These are phyloP conservation scores for Cladosporium sp. DNA, from an alignment of 2,329 filamentous ascomycete genomes.

Conservation along the genomic window DNA sequence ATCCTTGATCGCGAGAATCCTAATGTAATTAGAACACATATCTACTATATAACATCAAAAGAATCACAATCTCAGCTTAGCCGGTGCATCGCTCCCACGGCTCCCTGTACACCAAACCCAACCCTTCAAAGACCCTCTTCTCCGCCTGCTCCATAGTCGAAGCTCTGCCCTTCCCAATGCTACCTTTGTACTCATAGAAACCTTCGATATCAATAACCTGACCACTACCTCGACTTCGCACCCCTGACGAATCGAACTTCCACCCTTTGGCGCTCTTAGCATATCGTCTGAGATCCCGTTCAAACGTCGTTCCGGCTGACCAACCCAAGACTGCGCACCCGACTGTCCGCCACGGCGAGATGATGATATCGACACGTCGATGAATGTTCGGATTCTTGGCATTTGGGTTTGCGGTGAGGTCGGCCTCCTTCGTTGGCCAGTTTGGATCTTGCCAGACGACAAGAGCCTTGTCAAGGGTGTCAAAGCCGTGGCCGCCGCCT, in stretches of 20 bases:
- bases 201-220: constrained; percentile 72
- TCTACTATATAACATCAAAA: neutral
- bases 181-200: constrained; percentile 73
- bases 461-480: constrained; percentile 86
- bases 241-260: constrained; percentile 91
- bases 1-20: neutral
- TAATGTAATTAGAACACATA: neutral
- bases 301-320: constrained; percentile 85
- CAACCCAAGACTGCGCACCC: constrained; percentile 88
- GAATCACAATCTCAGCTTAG: neutral
- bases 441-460: constrained; percentile 83
- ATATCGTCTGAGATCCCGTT: constrained; percentile 80
- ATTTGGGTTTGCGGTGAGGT: constrained; percentile 37
- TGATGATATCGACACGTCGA: constrained; percentile 86
- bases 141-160: constrained; percentile 70
- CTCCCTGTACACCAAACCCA: constrained; percentile 59
- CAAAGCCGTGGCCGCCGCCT: constrained; percentile 65
- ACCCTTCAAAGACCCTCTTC: constrained; percentile 72
- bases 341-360: constrained; percentile 82
- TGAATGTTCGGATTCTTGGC: constrained; percentile 71
- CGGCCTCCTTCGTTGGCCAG: constrained; percentile 42
- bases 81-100: constrained; percentile 48
- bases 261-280: constrained; percentile 69
- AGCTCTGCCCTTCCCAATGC: constrained; percentile 38
- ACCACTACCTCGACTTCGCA: constrained; percentile 67